Evolutionary conservation across 805 yeast genomes (phyloP).

Genomic region (Wickerhamiella kurtzmanii): DNA sequence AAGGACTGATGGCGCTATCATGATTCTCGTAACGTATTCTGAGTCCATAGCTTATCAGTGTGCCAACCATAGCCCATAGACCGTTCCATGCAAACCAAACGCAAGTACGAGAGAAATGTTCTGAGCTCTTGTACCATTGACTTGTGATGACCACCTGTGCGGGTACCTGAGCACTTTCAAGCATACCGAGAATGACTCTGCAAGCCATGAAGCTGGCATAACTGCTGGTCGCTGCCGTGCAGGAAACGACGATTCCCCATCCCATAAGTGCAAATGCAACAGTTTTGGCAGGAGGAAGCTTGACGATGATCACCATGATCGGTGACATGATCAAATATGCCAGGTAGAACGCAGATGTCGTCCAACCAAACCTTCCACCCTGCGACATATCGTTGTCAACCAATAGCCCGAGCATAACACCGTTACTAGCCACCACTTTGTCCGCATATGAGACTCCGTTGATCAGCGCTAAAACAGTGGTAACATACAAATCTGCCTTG

Average conservation of each 20-base stretch:
- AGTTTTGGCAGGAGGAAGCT: slow-evolving; percentile 42
- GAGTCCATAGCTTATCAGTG: slow-evolving; percentile 19
- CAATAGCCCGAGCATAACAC: not conserved
- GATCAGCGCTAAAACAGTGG: slow-evolving; percentile 6
- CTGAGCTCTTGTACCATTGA: slow-evolving; percentile 38
- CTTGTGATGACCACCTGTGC: slow-evolving; percentile 41
- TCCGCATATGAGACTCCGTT: slow-evolving; percentile 12
- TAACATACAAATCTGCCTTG: slow-evolving; percentile 8
- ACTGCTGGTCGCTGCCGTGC: slow-evolving; percentile 36
- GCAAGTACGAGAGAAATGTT: slow-evolving; percentile 41
- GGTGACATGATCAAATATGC: slow-evolving; percentile 49
- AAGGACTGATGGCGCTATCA: slow-evolving; percentile 21
- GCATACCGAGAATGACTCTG: slow-evolving; percentile 37
- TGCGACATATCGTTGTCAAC: not conserved
- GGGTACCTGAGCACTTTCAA: slow-evolving; percentile 34
- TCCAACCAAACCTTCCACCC: not conserved
- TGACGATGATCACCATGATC: slow-evolving; percentile 35
- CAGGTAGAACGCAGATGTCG: slow-evolving; percentile 34
- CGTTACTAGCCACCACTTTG: slow-evolving; percentile 1
- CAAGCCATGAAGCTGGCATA: slow-evolving; percentile 35
- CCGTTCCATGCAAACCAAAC: slow-evolving; percentile 25
- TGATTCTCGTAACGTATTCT: not conserved
- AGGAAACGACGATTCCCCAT: slow-evolving; percentile 45
- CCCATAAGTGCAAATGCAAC: slow-evolving; percentile 35
- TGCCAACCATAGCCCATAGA: slow-evolving; percentile 17